These are phyloP conservation scores for Serendipita indica DNA, from an alignment of 768 basidiomycete genomes.

Conservation along the genomic window DNA sequence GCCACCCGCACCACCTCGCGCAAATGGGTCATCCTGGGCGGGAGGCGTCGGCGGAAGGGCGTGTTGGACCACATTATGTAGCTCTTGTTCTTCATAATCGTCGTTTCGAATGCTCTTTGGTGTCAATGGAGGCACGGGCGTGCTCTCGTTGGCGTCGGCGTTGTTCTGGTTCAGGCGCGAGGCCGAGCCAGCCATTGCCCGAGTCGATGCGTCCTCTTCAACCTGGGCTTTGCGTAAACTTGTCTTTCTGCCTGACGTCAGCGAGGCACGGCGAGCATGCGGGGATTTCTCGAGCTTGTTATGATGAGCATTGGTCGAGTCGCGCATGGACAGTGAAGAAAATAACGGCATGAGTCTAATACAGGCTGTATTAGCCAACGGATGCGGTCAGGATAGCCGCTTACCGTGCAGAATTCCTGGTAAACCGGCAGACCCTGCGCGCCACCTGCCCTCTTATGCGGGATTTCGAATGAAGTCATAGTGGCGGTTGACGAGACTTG, in stretches of 20 bases:
- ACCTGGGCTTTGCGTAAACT: background rate
- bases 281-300: conserved; percentile 8
- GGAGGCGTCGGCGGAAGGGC: conserved; percentile 3
- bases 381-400: background rate
- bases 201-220: background rate
- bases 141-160: background rate
- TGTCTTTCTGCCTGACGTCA: background rate
- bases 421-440: no score
- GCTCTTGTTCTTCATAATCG: background rate
- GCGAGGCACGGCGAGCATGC: background rate
- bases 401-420: background rate
- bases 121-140: background rate
- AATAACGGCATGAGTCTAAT: background rate
- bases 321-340: background rate
- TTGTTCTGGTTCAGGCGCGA: background rate
- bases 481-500: no score
- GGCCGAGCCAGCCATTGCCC: background rate
- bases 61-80: background rate
- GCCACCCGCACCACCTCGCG: no score
- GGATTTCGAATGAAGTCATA: background rate
- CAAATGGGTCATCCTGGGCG: background rate
- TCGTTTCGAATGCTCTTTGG: background rate
- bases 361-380: background rate
- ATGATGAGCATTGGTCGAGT: background rate
- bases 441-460: background rate